Evolutionary conservation across 352 stramenopile genomes (phyloP), one percentile per base, ranked within the genome.

Genomic region (Globisporangium uncinulatum): DNA sequence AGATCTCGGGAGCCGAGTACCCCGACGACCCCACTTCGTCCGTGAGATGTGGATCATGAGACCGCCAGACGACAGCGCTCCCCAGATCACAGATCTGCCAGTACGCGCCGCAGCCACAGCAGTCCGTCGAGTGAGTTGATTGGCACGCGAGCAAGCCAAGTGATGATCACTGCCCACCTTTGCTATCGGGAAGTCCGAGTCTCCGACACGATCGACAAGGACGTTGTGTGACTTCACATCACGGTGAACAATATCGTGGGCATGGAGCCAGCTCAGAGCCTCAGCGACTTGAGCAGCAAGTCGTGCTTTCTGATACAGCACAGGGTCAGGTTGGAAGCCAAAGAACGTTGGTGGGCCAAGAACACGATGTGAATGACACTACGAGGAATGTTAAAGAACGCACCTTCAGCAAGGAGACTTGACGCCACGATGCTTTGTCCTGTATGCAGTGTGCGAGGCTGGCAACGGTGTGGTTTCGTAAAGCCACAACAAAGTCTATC

Each of bases 141-240:
- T 29, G 24, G 24, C 24, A 29, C 24, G 10, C 32, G 17, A 36
- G 41, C n/a, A 34, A 31, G 15, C 24, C 41, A 32, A 58, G 13
- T n/a, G 47, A 21, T 31, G 31, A 57, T 34, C 21, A 44, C 24
- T 29, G 24, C 24, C n/a, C 29, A 79, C 70, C 60, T 76, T 79
- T 41, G 51, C 54, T 13, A 63, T 56, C 59, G 47, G 47, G 6
- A 10, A 17, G 6, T 42, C 37, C 5, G 34, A 42, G 17, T 57
- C 19, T 15, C 53, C 51, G 34, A 24, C 24, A 29, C 24, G 48
- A 50, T 42, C 55, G 37, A 78, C 32, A 21, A 81, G 58, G 44
- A 81, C 72, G 49, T 81, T 81, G 50, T 76, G 64, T 10, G 56
- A 62, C 58, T 81, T 81, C 45, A 81, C 62, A 48, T 81, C 70